phyloP scores from a whole-genome alignment of 2,329 filamentous ascomycete genomes.

The Blastomyces gilchristii region DNA sequence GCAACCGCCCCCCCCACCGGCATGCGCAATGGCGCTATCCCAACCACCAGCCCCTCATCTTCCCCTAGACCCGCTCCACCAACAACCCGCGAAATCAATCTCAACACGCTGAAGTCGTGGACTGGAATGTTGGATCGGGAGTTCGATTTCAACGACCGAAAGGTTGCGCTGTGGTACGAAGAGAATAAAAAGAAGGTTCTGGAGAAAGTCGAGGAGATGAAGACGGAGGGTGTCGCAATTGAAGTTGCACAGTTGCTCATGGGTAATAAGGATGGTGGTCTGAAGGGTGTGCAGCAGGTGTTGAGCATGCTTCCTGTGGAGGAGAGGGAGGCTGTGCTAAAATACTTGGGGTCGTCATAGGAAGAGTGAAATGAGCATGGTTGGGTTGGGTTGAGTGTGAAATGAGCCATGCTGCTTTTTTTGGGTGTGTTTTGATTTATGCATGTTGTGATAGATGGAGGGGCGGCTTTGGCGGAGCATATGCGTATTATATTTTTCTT shows the following conservation, averaged over 20 bases:
- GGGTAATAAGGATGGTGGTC: constrained; percentile 55
- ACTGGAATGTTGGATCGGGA: constrained; percentile 55
- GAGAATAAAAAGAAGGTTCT: constrained; percentile 76
- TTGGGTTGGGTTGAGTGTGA: background rate
- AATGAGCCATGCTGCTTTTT: background rate
- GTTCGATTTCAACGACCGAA: constrained; percentile 69
- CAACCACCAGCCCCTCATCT: constrained; percentile 25
- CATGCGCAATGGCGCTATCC: constrained; percentile 25
- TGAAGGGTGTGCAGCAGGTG: constrained; percentile 79
- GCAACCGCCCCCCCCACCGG: constrained; percentile 30
- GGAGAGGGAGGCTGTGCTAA: constrained; percentile 76
- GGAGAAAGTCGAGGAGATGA: constrained; percentile 74
- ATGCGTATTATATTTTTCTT: background rate
- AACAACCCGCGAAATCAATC: constrained; percentile 52
- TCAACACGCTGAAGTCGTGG: constrained; percentile 74
- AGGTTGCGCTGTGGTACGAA: constrained; percentile 91
- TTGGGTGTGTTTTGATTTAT: background rate
- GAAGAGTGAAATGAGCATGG: constrained; percentile 2
- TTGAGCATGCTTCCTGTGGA: constrained; percentile 76
- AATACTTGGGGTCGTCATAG: constrained; percentile 34
- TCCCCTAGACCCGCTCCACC: constrained; percentile 21
- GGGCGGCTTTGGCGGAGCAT: background rate
- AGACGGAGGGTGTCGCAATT: constrained; percentile 59
- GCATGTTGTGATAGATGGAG: background rate
- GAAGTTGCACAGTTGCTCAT: constrained; percentile 61